Percentiles rank a stretch among this genome's conserved stretches.
These are phyloP conservation scores for Sporothrix pseudoabietina DNA, from an alignment of 2,329 filamentous ascomycete genomes.

Conservation along the genomic window DNA sequence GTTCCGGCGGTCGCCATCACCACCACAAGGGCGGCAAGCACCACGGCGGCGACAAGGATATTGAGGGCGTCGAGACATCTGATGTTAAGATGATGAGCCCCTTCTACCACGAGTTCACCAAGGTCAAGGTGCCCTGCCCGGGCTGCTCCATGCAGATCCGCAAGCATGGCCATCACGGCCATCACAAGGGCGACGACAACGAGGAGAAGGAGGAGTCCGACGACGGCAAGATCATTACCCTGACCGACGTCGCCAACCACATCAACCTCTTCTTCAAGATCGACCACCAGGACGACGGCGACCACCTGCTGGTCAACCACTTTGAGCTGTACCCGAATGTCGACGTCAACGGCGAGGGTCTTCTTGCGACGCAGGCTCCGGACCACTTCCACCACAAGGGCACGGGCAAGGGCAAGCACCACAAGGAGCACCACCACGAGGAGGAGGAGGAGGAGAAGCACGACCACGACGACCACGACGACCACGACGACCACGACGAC, in stretches of 20 bases:
- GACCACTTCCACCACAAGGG: constrained; percentile 38
- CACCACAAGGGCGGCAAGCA: background rate
- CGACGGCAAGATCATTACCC: constrained; percentile 37
- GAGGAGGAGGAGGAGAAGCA: constrained; percentile 36
- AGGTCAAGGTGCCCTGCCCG: constrained; percentile 53
- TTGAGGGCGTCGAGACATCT: background rate
- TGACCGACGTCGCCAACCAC: constrained; percentile 42
- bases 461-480: constrained; percentile 27
- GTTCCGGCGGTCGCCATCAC: background rate
- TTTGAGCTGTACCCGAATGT: constrained; percentile 61
- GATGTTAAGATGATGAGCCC: constrained; percentile 43
- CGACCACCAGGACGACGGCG: constrained; percentile 47
- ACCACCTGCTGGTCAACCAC: constrained; percentile 60
- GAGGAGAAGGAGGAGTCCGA: background rate
- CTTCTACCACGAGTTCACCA: constrained; percentile 45
- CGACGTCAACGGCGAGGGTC: constrained; percentile 48
- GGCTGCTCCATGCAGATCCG: constrained; percentile 52
- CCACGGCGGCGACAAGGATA: background rate
- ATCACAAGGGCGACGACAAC: constrained; percentile 4
- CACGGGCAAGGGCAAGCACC: constrained; percentile 26
- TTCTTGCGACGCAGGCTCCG: constrained; percentile 52
- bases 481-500: constrained; percentile 25
- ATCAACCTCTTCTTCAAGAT: constrained; percentile 59
- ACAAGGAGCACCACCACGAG: constrained; percentile 33
- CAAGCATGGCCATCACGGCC: constrained; percentile 27